Percentiles rank a stretch among this genome's conserved stretches.
Evolutionary conservation across 73 alveolate genomes (phyloP).

Genomic region (Effrenium voratum): DNA sequence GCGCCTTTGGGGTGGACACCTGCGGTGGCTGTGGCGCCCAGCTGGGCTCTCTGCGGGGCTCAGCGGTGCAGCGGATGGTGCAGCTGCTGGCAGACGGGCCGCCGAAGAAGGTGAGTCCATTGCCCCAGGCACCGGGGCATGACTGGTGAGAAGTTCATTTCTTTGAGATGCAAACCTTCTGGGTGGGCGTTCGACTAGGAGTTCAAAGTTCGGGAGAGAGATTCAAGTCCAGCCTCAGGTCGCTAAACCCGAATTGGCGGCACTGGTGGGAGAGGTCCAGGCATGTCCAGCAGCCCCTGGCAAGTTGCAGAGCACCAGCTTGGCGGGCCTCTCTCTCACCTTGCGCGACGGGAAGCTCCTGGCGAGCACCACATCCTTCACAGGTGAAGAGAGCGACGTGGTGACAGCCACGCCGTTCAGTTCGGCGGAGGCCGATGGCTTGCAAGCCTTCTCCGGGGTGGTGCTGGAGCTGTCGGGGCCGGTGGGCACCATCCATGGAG

Average conservation of each 20-base stretch:
- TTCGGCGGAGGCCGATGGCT: not conserved
- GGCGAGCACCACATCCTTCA: not conserved
- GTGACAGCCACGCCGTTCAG: not conserved
- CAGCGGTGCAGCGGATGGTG: slow-evolving; percentile 27
- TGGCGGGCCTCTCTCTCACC: not conserved
- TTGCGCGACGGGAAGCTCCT: not conserved
- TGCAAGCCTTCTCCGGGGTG: not conserved
- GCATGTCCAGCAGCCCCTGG: slow-evolving; percentile 24
- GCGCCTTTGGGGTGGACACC: slow-evolving; percentile 11
- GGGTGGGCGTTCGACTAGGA: not conserved
- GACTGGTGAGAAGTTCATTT: not conserved
- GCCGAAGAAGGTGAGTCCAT: not conserved
- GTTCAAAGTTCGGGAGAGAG: not conserved
- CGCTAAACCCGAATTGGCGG: not conserved
- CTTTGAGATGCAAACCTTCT: not conserved
- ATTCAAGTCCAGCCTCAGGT: not conserved
- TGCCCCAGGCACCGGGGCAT: not conserved
- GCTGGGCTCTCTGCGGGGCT: not conserved
- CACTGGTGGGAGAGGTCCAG: not conserved
- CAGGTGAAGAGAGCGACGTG: not conserved
- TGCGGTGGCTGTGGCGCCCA: slow-evolving; percentile 18
- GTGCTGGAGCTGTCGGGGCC: not conserved
- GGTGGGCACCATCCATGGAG: not conserved
- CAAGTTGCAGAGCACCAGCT: not conserved
- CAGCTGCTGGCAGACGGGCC: slow-evolving; percentile 16